These are phyloP conservation scores for Cladosporium sp. DNA, from an alignment of 2,329 filamentous ascomycete species.

Conservation along the genomic window DNA sequence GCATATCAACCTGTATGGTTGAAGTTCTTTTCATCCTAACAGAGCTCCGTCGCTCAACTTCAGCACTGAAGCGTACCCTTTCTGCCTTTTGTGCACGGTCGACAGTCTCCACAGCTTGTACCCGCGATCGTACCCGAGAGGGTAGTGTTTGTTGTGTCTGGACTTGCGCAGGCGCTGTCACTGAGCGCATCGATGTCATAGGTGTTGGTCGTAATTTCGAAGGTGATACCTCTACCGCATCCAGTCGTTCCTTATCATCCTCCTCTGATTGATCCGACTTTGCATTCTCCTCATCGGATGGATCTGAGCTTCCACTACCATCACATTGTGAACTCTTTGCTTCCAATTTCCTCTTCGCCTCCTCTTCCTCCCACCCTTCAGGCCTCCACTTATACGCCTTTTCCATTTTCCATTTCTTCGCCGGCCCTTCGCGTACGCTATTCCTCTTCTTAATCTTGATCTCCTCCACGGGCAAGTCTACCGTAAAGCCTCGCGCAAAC, in stretches of 20 bases:
- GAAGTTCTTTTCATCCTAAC: constrained; percentile 24
- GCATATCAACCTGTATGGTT: constrained; percentile 36
- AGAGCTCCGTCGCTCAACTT: constrained; percentile 11
- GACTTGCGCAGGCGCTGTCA: constrained; percentile 44
- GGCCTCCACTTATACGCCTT: constrained; percentile 48
- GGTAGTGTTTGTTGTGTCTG: constrained; percentile 47
- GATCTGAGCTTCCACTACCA: neutral
- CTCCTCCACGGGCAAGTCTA: constrained; percentile 68
- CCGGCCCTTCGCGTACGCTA: constrained; percentile 63
- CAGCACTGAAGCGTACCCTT: neutral
- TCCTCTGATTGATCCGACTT: neutral
- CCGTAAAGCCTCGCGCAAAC: constrained; percentile 74
- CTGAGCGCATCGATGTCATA: constrained; percentile 29
- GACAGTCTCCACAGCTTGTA: constrained; percentile 31
- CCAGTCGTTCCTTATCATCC: neutral
- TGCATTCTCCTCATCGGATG: neutral
- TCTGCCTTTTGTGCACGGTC: constrained; percentile 17
- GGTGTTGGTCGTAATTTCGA: neutral
- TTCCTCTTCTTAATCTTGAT: constrained; percentile 64
- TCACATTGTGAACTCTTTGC: neutral
- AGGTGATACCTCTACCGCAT: neutral
- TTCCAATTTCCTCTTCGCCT: constrained; percentile 1
- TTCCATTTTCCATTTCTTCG: constrained; percentile 52
- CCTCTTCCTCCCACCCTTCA: constrained; percentile 36
- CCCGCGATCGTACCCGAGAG: constrained; percentile 35